Evolutionary conservation across 176 grass and related monocot genomes (phyloP).

Genomic region (Hordeum marinum): DNA sequence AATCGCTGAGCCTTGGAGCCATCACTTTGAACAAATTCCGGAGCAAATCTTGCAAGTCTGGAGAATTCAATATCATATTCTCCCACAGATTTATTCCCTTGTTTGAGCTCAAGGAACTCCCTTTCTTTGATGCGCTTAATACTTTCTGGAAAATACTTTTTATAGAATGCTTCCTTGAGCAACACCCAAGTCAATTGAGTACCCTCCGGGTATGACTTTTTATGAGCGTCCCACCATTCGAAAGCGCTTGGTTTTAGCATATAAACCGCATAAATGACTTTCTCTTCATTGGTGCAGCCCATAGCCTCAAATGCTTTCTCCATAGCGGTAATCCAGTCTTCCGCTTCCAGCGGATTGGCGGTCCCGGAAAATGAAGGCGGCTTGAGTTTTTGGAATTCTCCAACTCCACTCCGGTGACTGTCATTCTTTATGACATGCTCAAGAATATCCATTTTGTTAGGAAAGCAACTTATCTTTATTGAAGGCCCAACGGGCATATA

Average conservation of each 20-base stretch:
- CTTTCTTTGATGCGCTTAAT: neutral
- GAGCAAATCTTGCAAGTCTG: neutral
- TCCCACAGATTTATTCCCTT: neutral
- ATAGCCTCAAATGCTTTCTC: neutral
- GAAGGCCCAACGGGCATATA: too few relatives aligned
- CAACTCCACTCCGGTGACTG: too few relatives aligned
- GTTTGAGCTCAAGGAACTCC: neutral
- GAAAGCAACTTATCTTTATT: too few relatives aligned
- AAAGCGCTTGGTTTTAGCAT: neutral
- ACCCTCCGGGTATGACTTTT: neutral
- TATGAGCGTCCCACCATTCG: neutral
- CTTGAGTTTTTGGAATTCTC: too few relatives aligned
- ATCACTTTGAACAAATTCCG: neutral
- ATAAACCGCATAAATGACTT: neutral
- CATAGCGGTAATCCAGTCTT: too few relatives aligned
- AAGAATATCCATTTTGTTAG: too few relatives aligned
- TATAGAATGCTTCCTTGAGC: neutral
- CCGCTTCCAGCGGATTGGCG: too few relatives aligned
- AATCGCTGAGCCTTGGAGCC: neutral
- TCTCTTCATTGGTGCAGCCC: neutral
- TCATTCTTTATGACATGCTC: too few relatives aligned
- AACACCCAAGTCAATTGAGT: neutral
- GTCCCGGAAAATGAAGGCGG: too few relatives aligned
- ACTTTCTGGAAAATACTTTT: neutral
- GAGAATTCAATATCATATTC: neutral